phyloP scores from a whole-genome alignment of 208 protist genomes.

The Trypanosoma platydactyli region DNA sequence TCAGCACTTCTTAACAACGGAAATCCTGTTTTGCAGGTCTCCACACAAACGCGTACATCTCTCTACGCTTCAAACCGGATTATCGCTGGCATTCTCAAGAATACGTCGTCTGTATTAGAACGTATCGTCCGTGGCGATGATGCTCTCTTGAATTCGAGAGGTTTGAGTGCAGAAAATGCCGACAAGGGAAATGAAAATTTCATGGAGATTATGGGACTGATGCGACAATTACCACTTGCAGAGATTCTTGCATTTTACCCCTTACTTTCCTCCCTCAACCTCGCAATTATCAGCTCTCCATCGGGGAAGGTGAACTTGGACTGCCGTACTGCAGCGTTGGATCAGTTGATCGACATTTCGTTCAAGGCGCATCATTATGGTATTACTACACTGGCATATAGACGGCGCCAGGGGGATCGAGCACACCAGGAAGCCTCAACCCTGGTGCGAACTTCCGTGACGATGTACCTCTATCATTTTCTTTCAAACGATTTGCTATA shows the following conservation, averaged over 20 bases:
- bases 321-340: slow-evolving; percentile 74
- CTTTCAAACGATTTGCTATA: slow-evolving; percentile 82
- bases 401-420: slow-evolving; percentile 32
- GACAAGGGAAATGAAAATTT: slow-evolving; percentile 38
- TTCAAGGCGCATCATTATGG: slow-evolving; percentile 73
- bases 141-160: slow-evolving; percentile 46
- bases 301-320: slow-evolving; percentile 58
- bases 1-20: slow-evolving; percentile 70
- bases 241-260: slow-evolving; percentile 88
- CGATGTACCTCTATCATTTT: slow-evolving; percentile 75
- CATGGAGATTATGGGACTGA: slow-evolving; percentile 51
- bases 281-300: slow-evolving; percentile 77
- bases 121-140: slow-evolving; percentile 46
- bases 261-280: slow-evolving; percentile 68
- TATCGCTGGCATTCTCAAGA: slow-evolving; percentile 60
- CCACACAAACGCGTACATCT: slow-evolving; percentile 70
- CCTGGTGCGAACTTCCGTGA: slow-evolving; percentile 50
- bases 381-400: slow-evolving; percentile 46
- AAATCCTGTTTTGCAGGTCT: slow-evolving; percentile 44
- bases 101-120: slow-evolving; percentile 49
- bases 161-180: slow-evolving; percentile 28
- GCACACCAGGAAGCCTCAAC: not conserved
- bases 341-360: slow-evolving; percentile 65
- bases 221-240: slow-evolving; percentile 67
- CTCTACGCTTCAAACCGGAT: slow-evolving; percentile 76